These are phyloP conservation scores for Populus pruinosa DNA, from an alignment of 345 rosid species.

Conservation along the genomic window DNA sequence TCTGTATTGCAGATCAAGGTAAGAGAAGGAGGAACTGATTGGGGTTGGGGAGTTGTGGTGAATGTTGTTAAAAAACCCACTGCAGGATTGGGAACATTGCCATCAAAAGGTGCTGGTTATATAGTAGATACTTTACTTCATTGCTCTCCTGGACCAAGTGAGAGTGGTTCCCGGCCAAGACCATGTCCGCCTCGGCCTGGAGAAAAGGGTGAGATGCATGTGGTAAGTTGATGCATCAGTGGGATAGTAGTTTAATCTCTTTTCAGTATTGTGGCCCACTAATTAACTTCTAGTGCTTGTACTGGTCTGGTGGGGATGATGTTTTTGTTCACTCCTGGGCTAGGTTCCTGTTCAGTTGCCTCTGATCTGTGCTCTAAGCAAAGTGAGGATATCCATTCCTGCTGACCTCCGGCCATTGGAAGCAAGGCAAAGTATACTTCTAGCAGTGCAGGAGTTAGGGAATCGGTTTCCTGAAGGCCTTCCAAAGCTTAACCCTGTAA, in stretches of 20 bases:
- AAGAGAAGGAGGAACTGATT: constrained; percentile 92
- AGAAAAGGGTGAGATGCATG: constrained; percentile 99
- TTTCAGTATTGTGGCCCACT: neutral
- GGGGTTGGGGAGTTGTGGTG: constrained; percentile 99
- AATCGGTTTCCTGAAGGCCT: constrained; percentile 84
- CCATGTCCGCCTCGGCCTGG: constrained; percentile 93
- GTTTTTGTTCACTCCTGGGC: constrained; percentile 19
- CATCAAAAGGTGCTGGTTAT: constrained; percentile 67
- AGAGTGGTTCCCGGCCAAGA: constrained; percentile 80
- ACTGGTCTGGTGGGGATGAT: constrained; percentile 10
- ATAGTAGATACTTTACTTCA: constrained; percentile 91
- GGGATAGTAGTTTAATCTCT: neutral
- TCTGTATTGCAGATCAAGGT: constrained; percentile 65
- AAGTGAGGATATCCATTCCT: constrained; percentile 72
- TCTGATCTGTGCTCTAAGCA: constrained; percentile 73
- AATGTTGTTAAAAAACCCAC: constrained; percentile 81
- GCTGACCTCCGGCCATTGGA: constrained; percentile 89
- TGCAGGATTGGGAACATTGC: constrained; percentile 49
- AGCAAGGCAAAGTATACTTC: constrained; percentile 90
- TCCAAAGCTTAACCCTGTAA: constrained; percentile 97
- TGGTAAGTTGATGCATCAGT: constrained; percentile 53
- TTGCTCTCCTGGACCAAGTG: constrained; percentile 79
- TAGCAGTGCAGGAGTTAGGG: constrained; percentile 80
- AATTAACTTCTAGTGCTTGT: neutral
- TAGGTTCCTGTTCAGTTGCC: constrained; percentile 97